Base-by-base conservation (phyloP, 2,329 filamentous ascomycete species). In the Thelonectria rubi region DNA sequence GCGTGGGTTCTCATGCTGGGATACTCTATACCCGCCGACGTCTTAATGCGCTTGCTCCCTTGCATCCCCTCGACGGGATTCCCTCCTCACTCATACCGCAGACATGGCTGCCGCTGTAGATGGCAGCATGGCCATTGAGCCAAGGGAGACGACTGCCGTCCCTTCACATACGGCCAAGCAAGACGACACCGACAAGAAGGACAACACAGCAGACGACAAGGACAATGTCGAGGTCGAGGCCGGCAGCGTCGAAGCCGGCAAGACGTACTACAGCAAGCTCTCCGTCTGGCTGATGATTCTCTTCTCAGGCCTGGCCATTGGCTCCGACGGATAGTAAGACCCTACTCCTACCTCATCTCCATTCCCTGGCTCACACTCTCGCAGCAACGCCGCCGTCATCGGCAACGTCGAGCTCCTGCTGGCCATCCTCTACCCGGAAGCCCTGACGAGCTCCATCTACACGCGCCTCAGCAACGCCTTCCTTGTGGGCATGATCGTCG, bases 401-500 rank as follows among this genome's bases (percentile, higher is more conserved):
- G 81, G 80, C 34, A 81, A 82, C 55, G 71, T 81, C 39, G 73
- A 80, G 54, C 72, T 80, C 5, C 68, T 82, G 2, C 72, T 81
- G 18, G 74, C 73, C 2, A 61, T 77, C 50, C 65, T 82, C 10
- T 82, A 82, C 66, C 78, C 80, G 2, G 75, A 82, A 5, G 73
- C 71, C 8, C 65, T 81, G 21, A 81, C 80, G 18, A 73, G 70
- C 11, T 67, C 75, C 11, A 81, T 84, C 68, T 82, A 82, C 68
- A 77, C 80, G 3, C 77, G 84, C 6, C 79, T 87, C 3, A 83
- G 81, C 42, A 86, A 87, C 65, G 80, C 84, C 2, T 84, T 82
- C 62, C 76, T 86, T 5, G 80, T 86, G 52, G 85, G 85, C 48
- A 81, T 84, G 72, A 84, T 86, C 57, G 73, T 86, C 52, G 84